Conservation (phyloP, 768 basidiomycete species). For the Rhodocollybia butyracea region DNA sequence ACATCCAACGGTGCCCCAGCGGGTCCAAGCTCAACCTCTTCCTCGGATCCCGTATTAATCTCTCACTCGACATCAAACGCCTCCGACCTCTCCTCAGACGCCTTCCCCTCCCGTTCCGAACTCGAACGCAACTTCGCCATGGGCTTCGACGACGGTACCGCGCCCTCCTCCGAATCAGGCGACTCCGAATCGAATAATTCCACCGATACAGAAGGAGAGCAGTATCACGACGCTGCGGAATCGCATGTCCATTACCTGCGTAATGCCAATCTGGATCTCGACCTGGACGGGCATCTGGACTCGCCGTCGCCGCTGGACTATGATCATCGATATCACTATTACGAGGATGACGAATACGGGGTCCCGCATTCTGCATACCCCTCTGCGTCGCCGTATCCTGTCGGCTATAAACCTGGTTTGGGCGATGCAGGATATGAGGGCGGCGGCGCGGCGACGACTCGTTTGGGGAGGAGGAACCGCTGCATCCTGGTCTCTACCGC, state of each 20-base stretch:
- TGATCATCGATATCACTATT: slow-evolving; percentile 25
- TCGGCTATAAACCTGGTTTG: no score
- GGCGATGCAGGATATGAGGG: slow-evolving; percentile 21
- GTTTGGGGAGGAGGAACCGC: slow-evolving; percentile 32
- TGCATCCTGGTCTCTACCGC: slow-evolving; percentile 70
- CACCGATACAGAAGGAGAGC: slow-evolving; percentile 4
- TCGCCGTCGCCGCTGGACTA: slow-evolving; percentile 6
- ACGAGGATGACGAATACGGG: slow-evolving; percentile 18
- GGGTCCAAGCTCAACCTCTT: background rate
- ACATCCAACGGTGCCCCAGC: slow-evolving; percentile 8
- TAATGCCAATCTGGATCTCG: background rate
- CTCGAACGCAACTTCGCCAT: slow-evolving; percentile 45
- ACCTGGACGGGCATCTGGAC: background rate
- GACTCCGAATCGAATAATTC: slow-evolving; percentile 1
- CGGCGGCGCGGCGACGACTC: slow-evolving; percentile 5
- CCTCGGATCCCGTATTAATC: background rate
- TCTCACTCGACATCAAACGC: background rate
- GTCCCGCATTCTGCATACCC: slow-evolving; percentile 3
- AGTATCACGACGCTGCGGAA: slow-evolving; percentile 1
- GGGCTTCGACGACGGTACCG: background rate
- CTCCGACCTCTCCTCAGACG: slow-evolving; percentile 11
- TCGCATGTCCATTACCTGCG: background rate
- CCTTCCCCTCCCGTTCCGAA: slow-evolving; percentile 38
- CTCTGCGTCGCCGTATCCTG: slow-evolving; percentile 1
- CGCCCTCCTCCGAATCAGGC: background rate